Evolutionary conservation across 345 rosid genomes (phyloP).

Genomic region (Reutealis trisperma): DNA sequence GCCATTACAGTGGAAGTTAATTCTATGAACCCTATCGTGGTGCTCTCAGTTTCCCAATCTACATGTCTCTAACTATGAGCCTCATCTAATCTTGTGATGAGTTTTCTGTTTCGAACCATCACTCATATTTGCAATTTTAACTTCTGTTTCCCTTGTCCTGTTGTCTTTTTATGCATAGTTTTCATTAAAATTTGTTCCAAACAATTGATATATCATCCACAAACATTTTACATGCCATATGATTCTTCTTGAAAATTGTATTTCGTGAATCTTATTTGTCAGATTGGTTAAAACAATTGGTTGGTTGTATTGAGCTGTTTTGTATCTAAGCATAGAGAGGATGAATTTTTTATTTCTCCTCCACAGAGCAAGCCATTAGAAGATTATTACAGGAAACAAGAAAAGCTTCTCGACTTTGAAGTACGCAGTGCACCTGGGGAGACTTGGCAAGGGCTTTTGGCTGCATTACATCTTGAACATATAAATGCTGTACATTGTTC

Average conservation of each 20-base stretch:
- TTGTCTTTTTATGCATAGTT: background rate
- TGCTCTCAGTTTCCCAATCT: too few relatives aligned
- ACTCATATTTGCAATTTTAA: background rate
- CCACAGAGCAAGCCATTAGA: constrained; percentile 70
- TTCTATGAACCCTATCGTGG: too few relatives aligned
- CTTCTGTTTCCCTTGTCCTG: background rate
- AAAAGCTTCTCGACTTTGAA: constrained; percentile 75
- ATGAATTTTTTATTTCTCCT: constrained; percentile 4
- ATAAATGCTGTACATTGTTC: constrained; percentile 1
- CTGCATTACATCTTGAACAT: constrained; percentile 58
- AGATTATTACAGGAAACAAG: constrained; percentile 75
- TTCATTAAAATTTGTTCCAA: background rate
- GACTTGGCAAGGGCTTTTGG: constrained; percentile 84
- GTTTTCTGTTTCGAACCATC: too few relatives aligned
- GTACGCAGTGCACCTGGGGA: constrained; percentile 62
- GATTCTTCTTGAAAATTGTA: background rate
- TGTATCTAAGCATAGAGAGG: background rate
- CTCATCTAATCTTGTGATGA: too few relatives aligned
- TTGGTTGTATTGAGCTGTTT: too few relatives aligned
- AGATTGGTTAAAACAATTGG: background rate
- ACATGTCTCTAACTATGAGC: background rate
- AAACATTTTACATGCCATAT: background rate
- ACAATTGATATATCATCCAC: background rate
- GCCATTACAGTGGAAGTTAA: background rate
- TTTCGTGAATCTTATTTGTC: background rate